Percentiles rank a stretch among this genome's conserved stretches.
Conservation (phyloP, 73 alveolate genomes). For the Urostyla sp. region DNA sequence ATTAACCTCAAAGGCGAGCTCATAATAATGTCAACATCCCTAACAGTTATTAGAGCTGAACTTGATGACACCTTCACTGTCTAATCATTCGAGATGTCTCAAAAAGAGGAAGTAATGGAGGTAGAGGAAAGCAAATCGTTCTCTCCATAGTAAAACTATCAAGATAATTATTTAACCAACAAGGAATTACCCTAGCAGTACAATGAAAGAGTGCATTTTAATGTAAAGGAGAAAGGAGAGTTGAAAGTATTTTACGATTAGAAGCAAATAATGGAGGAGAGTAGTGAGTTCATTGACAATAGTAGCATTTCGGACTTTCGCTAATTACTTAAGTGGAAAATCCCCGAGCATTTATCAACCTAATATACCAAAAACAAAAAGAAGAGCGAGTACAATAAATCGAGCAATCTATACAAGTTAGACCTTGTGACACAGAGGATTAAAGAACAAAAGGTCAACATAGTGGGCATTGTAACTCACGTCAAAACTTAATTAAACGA, state of each 20-base stretch:
- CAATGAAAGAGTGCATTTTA: too few species aligned
- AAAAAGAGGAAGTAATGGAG: constrained; percentile 24
- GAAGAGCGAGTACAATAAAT: constrained; percentile 1
- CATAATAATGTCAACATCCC: constrained; percentile 9
- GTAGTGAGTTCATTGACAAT: background rate
- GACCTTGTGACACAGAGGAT: constrained; percentile 37
- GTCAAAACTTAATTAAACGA: constrained; percentile 9
- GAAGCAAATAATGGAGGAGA: constrained; percentile 34
- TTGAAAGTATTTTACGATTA: too few species aligned
- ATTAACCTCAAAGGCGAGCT: constrained; percentile 42
- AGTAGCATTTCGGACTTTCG: constrained; percentile 37
- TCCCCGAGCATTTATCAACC: constrained; percentile 32
- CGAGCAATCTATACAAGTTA: constrained; percentile 16
- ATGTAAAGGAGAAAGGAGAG: too few species aligned
- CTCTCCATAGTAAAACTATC: too few species aligned
- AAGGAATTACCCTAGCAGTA: too few species aligned
- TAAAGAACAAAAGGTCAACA: constrained; percentile 37
- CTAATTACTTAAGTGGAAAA: constrained; percentile 26
- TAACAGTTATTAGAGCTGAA: constrained; percentile 38
- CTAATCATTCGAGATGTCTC: constrained; percentile 8
- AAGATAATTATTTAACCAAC: too few species aligned
- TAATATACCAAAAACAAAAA: background rate
- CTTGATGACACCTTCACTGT: constrained; percentile 39
- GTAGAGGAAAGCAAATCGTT: background rate
- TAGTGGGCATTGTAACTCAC: constrained; percentile 53